Evolutionary conservation across 2,329 filamentous ascomycete genomes (phyloP).

Genomic region (Hymenoscyphus fraxineus): DNA sequence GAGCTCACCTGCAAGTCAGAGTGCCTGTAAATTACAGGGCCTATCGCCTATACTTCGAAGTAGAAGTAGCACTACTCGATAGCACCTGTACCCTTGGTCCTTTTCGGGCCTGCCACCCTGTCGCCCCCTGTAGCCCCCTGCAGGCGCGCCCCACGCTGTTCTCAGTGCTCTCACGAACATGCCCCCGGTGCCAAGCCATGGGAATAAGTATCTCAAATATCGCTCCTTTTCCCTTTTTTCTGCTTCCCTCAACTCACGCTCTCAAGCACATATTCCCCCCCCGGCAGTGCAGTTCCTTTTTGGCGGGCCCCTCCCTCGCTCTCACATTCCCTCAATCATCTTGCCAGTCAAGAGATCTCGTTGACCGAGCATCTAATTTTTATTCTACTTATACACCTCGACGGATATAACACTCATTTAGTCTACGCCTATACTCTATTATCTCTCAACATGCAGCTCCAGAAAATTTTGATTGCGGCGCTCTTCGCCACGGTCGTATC

Average conservation of each 20-base stretch:
- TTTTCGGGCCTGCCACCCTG: too few species aligned
- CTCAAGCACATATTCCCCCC: slow-evolving; percentile 21
- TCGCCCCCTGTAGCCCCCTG: too few species aligned
- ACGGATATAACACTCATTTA: slow-evolving; percentile 30
- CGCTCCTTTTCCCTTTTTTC: slow-evolving; percentile 14
- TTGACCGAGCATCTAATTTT: slow-evolving; percentile 36
- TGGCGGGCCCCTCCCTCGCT: slow-evolving; percentile 31
- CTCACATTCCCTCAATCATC: slow-evolving; percentile 30
- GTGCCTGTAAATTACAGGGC: too few species aligned
- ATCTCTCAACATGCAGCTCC: slow-evolving; percentile 29
- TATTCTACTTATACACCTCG: slow-evolving; percentile 28
- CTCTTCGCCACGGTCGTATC: slow-evolving; percentile 24
- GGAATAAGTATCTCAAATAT: slow-evolving; percentile 31
- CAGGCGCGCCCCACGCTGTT: background rate
- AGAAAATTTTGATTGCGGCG: slow-evolving; percentile 25
- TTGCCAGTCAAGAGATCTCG: slow-evolving; percentile 38
- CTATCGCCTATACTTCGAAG: too few species aligned
- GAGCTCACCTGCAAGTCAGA: too few species aligned
- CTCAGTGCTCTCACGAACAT: background rate
- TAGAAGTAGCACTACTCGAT: too few species aligned
- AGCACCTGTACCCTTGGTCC: too few species aligned
- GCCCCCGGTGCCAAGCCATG: slow-evolving; percentile 30
- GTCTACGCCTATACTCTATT: slow-evolving; percentile 13
- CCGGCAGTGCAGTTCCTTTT: slow-evolving; percentile 18
- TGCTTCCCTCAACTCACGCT: slow-evolving; percentile 16